Evolutionary conservation across 169 alveolate species (phyloP).

Genomic region (Theileria orientalis): DNA sequence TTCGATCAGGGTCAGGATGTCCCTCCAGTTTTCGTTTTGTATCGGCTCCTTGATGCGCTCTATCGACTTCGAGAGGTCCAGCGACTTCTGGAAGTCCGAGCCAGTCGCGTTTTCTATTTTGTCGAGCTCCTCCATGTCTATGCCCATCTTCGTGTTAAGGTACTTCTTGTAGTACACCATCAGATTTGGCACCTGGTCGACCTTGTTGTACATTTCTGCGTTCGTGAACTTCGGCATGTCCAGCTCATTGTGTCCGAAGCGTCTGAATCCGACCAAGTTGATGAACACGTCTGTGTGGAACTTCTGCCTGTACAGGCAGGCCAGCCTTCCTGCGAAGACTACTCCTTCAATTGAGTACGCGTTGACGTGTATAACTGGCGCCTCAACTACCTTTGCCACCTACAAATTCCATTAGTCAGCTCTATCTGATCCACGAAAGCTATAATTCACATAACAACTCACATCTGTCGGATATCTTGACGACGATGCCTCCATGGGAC

Average conservation of each 20-base stretch:
- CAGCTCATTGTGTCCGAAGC: constrained; percentile 91
- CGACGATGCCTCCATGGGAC: constrained; percentile 87
- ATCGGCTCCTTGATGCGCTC: constrained; percentile 76
- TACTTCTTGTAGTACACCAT: constrained; percentile 77
- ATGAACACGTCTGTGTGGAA: constrained; percentile 88
- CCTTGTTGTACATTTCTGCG: constrained; percentile 87
- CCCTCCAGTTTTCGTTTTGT: constrained; percentile 71
- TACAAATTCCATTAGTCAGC: constrained; percentile 24
- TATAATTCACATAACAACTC: background rate
- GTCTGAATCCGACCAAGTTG: constrained; percentile 90
- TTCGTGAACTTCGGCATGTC: constrained; percentile 95
- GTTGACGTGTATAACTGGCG: constrained; percentile 93
- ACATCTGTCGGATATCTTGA: constrained; percentile 87
- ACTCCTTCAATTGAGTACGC: constrained; percentile 92
- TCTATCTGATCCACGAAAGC: background rate
- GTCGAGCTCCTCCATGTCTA: constrained; percentile 76
- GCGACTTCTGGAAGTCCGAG: background rate
- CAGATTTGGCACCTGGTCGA: constrained; percentile 81
- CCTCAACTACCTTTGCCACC: constrained; percentile 86
- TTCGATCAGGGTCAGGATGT: too few relatives aligned
- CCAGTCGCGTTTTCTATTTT: constrained; percentile 68
- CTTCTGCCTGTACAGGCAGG: constrained; percentile 86
- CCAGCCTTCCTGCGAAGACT: constrained; percentile 83
- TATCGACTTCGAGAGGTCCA: constrained; percentile 40
- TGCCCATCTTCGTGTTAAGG: constrained; percentile 77